Evolutionary conservation across 1,284 basidiomycete species (phyloP).

Genomic region (Wolfiporia cocos): DNA sequence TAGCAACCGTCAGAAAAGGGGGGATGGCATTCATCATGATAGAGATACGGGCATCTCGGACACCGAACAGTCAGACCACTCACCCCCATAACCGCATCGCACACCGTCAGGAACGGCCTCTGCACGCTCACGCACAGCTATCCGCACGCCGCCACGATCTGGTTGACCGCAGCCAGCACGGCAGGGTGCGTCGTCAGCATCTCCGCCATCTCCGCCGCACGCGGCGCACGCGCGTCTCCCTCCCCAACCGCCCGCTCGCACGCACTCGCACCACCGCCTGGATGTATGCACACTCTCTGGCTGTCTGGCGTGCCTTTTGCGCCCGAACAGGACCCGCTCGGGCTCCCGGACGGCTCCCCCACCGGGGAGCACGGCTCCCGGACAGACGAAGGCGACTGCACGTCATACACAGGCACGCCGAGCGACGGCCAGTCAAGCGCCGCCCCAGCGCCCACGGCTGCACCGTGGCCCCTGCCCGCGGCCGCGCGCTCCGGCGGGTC

Average conservation of each 20-base stretch:
- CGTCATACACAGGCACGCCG: constrained; percentile 2
- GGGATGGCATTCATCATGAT: no score
- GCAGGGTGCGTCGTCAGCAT: constrained; percentile 48
- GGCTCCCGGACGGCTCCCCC: no score
- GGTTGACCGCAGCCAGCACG: constrained; percentile 51
- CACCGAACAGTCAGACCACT: no score
- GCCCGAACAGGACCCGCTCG: no score
- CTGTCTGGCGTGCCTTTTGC: no score
- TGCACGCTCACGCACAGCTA: constrained; percentile 60
- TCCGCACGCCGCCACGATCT: constrained; percentile 60
- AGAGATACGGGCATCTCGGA: no score
- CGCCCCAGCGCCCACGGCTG: background rate
- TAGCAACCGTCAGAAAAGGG: no score
- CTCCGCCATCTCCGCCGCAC: constrained; percentile 29
- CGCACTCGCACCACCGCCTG: background rate
- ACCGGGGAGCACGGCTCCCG: no score
- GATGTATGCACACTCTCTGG: background rate
- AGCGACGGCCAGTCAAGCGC: constrained; percentile 3
- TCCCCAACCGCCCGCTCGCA: no score
- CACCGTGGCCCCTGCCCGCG: background rate
- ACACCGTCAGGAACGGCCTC: constrained; percentile 58
- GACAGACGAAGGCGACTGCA: no score
- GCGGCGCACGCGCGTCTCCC: no score
- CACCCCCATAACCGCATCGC: constrained; percentile 62
- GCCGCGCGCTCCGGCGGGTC: background rate